phyloP scores from a whole-genome alignment of 768 basidiomycete genomes.

The Termitomyces sp. region DNA sequence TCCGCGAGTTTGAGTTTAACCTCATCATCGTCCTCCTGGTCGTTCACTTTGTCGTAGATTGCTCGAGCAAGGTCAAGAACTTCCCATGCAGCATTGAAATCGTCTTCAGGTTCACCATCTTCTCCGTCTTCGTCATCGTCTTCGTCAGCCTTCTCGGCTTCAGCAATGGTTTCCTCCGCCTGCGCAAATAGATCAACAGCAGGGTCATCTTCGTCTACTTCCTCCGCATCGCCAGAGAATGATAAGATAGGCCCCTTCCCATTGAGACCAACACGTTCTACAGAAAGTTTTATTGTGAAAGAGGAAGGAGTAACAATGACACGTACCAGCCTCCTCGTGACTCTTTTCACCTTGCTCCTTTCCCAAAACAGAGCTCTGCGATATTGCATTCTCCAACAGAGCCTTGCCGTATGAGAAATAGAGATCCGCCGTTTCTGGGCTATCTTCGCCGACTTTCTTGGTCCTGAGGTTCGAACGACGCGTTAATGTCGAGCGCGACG shows the following conservation, averaged over 20 bases:
- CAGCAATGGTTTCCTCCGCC: conserved; percentile 41
- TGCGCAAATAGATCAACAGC: conserved; percentile 65
- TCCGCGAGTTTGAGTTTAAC: conserved; percentile 84
- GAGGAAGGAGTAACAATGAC: conserved; percentile 18
- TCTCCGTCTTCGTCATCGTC: conserved; percentile 58
- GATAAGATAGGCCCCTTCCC: conserved; percentile 62
- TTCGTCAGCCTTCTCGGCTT: conserved; percentile 43
- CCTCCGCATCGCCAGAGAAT: conserved; percentile 79
- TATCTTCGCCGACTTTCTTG: conserved; percentile 70
- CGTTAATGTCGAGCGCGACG: conserved; percentile 10
- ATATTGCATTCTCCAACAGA: conserved; percentile 87
- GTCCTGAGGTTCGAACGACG: conserved; percentile 47
- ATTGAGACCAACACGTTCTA: conserved; percentile 29
- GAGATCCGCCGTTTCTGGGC: conserved; percentile 81
- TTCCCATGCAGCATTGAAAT: conserved; percentile 98
- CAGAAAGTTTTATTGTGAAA: conserved; percentile 1
- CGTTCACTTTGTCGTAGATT: conserved; percentile 69
- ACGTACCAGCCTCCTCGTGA: conserved; percentile 32
- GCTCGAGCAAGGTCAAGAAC: conserved; percentile 92
- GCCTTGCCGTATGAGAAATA: conserved; percentile 93
- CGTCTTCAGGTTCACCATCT: conserved; percentile 87
- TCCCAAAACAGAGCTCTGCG: conserved; percentile 83
- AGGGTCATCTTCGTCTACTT: conserved; percentile 47
- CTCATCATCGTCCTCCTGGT: conserved; percentile 52
- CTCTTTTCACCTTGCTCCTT: conserved; percentile 72